Evolutionary conservation across 2,329 filamentous ascomycete genomes (phyloP), one percentile per base, ranked within the genome.

Genomic region (Ophiocordyceps sinensis): DNA sequence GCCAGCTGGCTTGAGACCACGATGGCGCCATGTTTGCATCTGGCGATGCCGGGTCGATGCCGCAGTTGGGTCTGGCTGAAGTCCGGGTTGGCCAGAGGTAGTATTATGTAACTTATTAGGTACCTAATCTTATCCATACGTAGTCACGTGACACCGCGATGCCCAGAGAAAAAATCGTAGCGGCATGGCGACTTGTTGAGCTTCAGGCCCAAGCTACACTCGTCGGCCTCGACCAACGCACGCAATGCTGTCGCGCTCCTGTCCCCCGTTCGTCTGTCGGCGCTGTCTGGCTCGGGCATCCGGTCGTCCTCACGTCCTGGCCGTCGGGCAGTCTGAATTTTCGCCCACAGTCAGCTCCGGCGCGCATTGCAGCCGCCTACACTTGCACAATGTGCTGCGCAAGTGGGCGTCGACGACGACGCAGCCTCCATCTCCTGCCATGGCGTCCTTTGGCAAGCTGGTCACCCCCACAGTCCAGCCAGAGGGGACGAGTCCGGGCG

Each of bases 211-310:
- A 17, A 14, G 32, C 32, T 17, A 17, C 14, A 26, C 23, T 6
- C 23, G 23, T 9, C 17, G 28, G n/a, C 23, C 11, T 19, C 15
- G 28, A 31, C 37, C 28, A 28, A 35, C 32, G n/a, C 13, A 14
- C 14, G 41, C 42, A 36, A 65, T 60, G 55, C 46, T 64, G 41
- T 52, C 51, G 40, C 49, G 45, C 23, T 47, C 57, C 36, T 47
- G 48, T 38, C 49, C 45, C 21, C 51, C 53, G n/a, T 58, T 55
- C 41, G 46, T 60, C 26, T 62, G 60, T 43, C 53, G 56, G 51
- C 53, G 49, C 42, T 65, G 57, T 41, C 42, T 60, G 29, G 41
- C 48, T 3, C 49, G 37, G 26, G 23, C 28, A 14, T 32, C 31
- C 2, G 7, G 32, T 7, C 15, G 9, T 15, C 17, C 32, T 15